Conservation (phyloP, 768 basidiomycete genomes). For the Stropharia rugosoannulata region DNA sequence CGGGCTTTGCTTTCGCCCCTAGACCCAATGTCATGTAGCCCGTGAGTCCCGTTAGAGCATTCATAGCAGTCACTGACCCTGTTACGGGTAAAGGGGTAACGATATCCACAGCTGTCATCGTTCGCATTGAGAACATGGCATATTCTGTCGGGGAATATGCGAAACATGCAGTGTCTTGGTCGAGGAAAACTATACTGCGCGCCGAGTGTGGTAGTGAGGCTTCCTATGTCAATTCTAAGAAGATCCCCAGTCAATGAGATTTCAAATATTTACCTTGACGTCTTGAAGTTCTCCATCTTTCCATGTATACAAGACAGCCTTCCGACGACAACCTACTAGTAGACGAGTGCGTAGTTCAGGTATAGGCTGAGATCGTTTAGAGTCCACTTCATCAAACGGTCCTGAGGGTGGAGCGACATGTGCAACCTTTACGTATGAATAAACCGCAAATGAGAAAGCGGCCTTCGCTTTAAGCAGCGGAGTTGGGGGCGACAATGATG, state of each 20-base stretch:
- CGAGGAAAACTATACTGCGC: conserved; percentile 76
- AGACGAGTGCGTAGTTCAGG: conserved; percentile 74
- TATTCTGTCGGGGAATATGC: conserved; percentile 81
- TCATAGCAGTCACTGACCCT: conserved; percentile 53
- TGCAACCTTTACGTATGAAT: conserved; percentile 56
- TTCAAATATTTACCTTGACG: conserved; percentile 47
- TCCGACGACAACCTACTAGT: conserved; percentile 83
- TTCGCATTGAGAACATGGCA: conserved; percentile 67
- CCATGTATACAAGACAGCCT: conserved; percentile 84
- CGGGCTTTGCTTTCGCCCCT: conserved; percentile 72
- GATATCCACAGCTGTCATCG: conserved; percentile 57
- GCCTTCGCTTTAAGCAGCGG: conserved; percentile 74
- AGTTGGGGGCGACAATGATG: conserved; percentile 68
- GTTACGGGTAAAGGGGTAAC: conserved; percentile 46
- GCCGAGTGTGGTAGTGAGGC: conserved; percentile 84
- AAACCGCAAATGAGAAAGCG: conserved; percentile 80
- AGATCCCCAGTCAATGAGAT: background rate
- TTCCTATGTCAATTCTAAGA: conserved; percentile 53
- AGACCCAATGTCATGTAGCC: conserved; percentile 86
- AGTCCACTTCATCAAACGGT: conserved; percentile 24
- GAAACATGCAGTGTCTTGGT: conserved; percentile 60
- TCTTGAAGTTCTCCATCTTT: conserved; percentile 80
- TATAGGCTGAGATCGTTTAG: conserved; percentile 42
- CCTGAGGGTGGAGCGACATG: conserved; percentile 23
- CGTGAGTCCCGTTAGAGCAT: conserved; percentile 75